Evolutionary conservation across 2,329 filamentous ascomycete genomes (phyloP).

Genomic region (Cytospora paraplurivora): DNA sequence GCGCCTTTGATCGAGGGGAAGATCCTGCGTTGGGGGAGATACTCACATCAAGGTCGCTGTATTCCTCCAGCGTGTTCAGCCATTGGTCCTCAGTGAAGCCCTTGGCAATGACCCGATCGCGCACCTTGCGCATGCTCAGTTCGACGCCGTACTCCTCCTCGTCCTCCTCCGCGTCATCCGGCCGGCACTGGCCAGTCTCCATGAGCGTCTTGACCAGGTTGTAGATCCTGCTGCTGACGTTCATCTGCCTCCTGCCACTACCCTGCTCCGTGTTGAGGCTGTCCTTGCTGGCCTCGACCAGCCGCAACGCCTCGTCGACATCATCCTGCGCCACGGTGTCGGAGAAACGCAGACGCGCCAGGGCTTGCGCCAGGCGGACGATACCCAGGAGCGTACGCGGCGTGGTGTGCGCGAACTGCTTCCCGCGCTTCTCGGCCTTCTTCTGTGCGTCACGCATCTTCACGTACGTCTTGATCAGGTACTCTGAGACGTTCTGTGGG

Average conservation of each 20-base stretch:
- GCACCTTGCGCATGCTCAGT: slow-evolving; percentile 83
- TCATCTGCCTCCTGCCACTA: slow-evolving; percentile 66
- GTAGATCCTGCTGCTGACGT: slow-evolving; percentile 87
- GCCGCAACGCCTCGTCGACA: slow-evolving; percentile 89
- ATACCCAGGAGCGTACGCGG: slow-evolving; percentile 92
- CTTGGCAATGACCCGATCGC: slow-evolving; percentile 91
- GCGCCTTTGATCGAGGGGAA: neutral
- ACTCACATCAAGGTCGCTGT: slow-evolving; percentile 86
- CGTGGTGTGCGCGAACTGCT: slow-evolving; percentile 92
- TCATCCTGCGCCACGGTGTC: slow-evolving; percentile 85
- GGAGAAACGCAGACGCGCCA: slow-evolving; percentile 89
- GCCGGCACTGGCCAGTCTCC: slow-evolving; percentile 81
- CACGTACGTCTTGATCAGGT: slow-evolving; percentile 96
- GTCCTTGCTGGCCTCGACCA: slow-evolving; percentile 92
- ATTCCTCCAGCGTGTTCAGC: slow-evolving; percentile 82
- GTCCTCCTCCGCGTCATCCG: slow-evolving; percentile 63
- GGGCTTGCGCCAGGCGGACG: slow-evolving; percentile 87
- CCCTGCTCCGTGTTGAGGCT: slow-evolving; percentile 72
- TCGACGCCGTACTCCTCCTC: slow-evolving; percentile 61
- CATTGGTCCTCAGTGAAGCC: slow-evolving; percentile 97
- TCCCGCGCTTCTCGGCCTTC: slow-evolving; percentile 85
- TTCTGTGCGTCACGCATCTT: slow-evolving; percentile 91
- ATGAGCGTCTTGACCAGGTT: slow-evolving; percentile 88
- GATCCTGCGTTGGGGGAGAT: slow-evolving; percentile 23
- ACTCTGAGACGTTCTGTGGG: slow-evolving; percentile 84